A percentile compares a stretch with the other conserved stretches of the same genome.
These are phyloP conservation scores for Jatropha curcas DNA, from an alignment of 345 rosid species.

Conservation along the genomic window DNA sequence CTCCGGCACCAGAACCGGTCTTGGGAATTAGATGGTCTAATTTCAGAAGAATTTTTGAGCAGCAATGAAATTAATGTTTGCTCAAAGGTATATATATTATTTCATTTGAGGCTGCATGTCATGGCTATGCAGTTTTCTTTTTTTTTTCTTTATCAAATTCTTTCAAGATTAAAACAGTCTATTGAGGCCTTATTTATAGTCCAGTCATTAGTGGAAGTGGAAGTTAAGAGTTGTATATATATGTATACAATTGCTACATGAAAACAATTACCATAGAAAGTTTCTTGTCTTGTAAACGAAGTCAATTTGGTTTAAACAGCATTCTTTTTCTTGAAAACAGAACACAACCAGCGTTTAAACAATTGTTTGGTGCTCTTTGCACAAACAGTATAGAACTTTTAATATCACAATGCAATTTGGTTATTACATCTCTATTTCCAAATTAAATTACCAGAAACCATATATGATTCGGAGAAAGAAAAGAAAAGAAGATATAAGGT, in stretches of 20 bases:
- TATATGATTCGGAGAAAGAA: not conserved
- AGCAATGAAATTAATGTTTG: constrained; percentile 9
- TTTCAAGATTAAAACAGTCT: not conserved
- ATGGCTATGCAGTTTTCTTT: not conserved
- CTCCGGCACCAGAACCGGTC: constrained; percentile 7
- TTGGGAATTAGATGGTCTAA: constrained; percentile 16
- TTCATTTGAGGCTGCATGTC: not conserved
- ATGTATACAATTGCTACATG: not conserved
- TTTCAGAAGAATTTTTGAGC: constrained; percentile 8
- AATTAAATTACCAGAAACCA: not conserved
- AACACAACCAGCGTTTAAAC: not conserved
- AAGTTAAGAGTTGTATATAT: not conserved
- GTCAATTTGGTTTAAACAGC: not conserved
- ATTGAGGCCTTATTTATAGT: not conserved
- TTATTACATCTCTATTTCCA: too few species aligned
- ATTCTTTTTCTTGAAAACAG: not conserved
- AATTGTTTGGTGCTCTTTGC: too few species aligned
- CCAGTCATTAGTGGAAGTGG: not conserved
- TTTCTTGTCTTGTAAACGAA: constrained; percentile 1
- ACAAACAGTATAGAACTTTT: too few species aligned
- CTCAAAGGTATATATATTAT: constrained; percentile 7
- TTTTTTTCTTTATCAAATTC: constrained; percentile 5
- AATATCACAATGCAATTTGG: too few species aligned
- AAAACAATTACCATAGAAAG: constrained; percentile 6
- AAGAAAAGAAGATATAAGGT: not conserved